phyloP scores from a whole-genome alignment of 1,139 yeast species.

The Kazachstania sp. region DNA sequence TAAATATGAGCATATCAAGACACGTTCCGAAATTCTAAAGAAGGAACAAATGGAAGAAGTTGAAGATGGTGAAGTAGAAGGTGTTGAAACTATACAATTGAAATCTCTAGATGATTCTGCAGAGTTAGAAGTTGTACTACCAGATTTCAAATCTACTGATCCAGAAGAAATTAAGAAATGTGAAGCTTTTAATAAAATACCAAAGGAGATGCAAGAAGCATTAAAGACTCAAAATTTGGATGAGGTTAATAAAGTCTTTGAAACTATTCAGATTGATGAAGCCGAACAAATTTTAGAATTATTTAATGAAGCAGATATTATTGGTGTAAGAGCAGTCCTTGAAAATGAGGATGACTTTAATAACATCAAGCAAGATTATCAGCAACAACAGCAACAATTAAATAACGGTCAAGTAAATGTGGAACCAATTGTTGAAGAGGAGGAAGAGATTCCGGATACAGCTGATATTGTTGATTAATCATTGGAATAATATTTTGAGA shows the following conservation, averaged over 20 bases:
- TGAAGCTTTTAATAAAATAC: constrained; percentile 48
- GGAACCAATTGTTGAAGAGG: background rate
- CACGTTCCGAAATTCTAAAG: constrained; percentile 61
- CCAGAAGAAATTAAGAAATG: constrained; percentile 45
- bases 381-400: constrained; percentile 6
- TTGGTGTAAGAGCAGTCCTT: constrained; percentile 68
- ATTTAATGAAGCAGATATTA: constrained; percentile 74
- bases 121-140: constrained; percentile 64
- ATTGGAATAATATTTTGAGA: background rate
- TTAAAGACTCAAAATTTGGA: constrained; percentile 64
- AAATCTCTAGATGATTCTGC: constrained; percentile 81
- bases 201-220: constrained; percentile 63
- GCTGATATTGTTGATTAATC: constrained; percentile 32
- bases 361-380: constrained; percentile 41
- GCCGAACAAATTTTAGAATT: constrained; percentile 72
- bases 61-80: constrained; percentile 28
- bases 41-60: constrained; percentile 31
- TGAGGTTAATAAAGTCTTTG: constrained; percentile 76
- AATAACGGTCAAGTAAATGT: constrained; percentile 8
- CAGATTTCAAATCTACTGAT: constrained; percentile 42
- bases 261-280: constrained; percentile 61
- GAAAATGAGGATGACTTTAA: constrained; percentile 68
- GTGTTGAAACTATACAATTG: constrained; percentile 76
- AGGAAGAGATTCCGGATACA: constrained; percentile 12
- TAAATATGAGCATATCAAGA: constrained; percentile 73